Evolutionary conservation across 176 grass and related monocot genomes (phyloP), one percentile per base, ranked within the genome.

Genomic region (Ananas comosus): DNA sequence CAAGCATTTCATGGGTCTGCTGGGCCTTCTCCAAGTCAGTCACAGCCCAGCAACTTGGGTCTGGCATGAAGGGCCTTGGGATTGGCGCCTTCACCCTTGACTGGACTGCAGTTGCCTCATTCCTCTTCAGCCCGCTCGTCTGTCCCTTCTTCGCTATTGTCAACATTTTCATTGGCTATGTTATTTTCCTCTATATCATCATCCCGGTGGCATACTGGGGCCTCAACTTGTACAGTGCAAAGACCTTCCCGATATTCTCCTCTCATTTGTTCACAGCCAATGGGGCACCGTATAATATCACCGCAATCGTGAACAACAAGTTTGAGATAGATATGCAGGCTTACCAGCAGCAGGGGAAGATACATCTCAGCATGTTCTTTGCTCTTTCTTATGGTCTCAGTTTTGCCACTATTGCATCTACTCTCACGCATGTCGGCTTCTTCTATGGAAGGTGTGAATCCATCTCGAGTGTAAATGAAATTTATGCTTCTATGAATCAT

Each of bases 1-100:
- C 76, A 3, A 73, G 56, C 79, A 77, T 91, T n/a, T 96, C 92
- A n/a, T 96, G 88, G 88, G 71, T 96, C 76, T 96, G 92, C 83
- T 96, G 88, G 88, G 67, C 58, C 18, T 96, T 81, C 76, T 83
- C 88, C 10, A 81, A 70, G 12, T 96, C 92, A 0, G 69, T 96
- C 23, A 96, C 92, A 0, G 87, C 85, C 65, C 92, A 96, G 70
- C 88, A 96, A 81, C 53, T 96, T 14, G 92, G 92, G 0, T 96
- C 92, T 1, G 92, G 88, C n/a, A 61, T 87, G 70, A 78, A 75
- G 74, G 92, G 92, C 11, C 81, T 96, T 5, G 88, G 88, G 66
- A 0, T 96, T 14, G 88, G 92, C 51, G 85, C 92, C 53, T 69
- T 96, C 57, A 89, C 92, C 4, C 78, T 96, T 2, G 92, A 96